Percentiles rank a stretch among this genome's conserved stretches.
Evolutionary conservation across 2,329 filamentous ascomycete genomes (phyloP).

Genomic region (Sphaerulina populicola): DNA sequence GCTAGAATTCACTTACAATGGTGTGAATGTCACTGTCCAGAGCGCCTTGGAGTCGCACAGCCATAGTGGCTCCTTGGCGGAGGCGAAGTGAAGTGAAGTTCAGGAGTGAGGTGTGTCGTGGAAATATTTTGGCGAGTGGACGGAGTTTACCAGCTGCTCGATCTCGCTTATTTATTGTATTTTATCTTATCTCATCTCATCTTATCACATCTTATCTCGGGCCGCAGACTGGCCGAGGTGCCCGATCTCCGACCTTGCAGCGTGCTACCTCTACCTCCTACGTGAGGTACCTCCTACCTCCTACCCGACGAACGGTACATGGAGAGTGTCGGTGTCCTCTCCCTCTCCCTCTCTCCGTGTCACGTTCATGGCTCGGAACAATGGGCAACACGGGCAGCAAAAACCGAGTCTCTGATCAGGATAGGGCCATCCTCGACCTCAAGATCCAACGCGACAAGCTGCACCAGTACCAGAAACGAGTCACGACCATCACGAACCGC

Average conservation of each 20-base stretch:
- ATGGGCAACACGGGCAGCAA: constrained; percentile 60
- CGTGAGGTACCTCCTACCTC: too few species aligned
- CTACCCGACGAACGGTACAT: too few species aligned
- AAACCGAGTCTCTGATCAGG: constrained; percentile 66
- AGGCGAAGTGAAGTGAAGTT: neutral
- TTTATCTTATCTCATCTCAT: too few species aligned
- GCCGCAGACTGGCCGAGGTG: too few species aligned
- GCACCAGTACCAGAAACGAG: constrained; percentile 88
- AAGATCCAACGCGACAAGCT: constrained; percentile 96
- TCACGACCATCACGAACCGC: constrained; percentile 73
- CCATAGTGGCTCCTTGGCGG: neutral
- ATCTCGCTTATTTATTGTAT: too few species aligned
- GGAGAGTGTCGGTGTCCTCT: too few species aligned
- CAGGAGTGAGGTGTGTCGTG: neutral
- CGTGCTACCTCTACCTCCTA: too few species aligned
- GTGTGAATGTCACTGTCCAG: constrained; percentile 51
- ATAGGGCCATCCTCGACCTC: constrained; percentile 96
- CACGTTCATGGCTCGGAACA: neutral
- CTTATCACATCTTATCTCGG: too few species aligned
- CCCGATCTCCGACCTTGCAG: too few species aligned
- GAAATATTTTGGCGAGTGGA: too few species aligned
- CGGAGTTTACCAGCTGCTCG: too few species aligned
- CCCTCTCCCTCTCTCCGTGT: too few species aligned
- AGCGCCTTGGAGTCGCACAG: constrained; percentile 16
- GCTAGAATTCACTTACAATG: constrained; percentile 10